Evolutionary conservation across 495 filamentous ascomycete genomes (phyloP), one percentile per base, ranked within the genome.

Genomic region (Xylaria acuta): DNA sequence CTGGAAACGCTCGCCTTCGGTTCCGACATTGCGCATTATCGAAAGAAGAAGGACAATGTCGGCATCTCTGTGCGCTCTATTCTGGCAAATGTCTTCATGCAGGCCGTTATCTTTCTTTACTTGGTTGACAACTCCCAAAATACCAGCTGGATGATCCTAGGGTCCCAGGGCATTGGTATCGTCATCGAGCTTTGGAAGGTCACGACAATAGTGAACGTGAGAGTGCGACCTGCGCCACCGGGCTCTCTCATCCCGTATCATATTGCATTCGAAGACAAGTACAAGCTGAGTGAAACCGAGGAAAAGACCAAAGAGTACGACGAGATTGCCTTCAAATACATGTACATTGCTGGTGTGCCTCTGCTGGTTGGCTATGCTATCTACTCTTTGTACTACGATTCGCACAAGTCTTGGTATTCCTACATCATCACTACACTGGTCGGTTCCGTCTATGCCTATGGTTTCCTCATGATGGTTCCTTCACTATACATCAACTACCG

Each of bases 391-490:
- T 75, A 96, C 59, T 99, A 99, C 84, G 94, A 99, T 51, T 92
- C 90, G 1, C 96, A 99, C 85, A 98, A 98, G 85, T 95, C 92
- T 66, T 98, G 97, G 97, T 99, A 99, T 81, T 93, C 90, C 25
- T 99, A 94, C 83, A 86, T 97, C 80, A 89, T 91, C 74, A 88
- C 97, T 40, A 97, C 96, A 0, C 90, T 98, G 2, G 96, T 99
- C 20, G 96, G 96, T 7, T 95, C 92, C 60, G 96, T 99, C 41
- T 99, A 99, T 79, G 95, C 96, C 1, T 99, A 99, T 76, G 96
- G 96, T 9, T 99, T 99, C 85, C 82, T 99, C 72, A 98, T 99
- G 97, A 98, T 99, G 96, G 93, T 99, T 22, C 96, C 96, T 36
- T 92, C 89, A 70, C 85, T 99, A 67, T 99, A 98, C 81, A 99